Conservation (phyloP, 2,329 filamentous ascomycete genomes). For the Ophiosphaerella herpotricha region DNA sequence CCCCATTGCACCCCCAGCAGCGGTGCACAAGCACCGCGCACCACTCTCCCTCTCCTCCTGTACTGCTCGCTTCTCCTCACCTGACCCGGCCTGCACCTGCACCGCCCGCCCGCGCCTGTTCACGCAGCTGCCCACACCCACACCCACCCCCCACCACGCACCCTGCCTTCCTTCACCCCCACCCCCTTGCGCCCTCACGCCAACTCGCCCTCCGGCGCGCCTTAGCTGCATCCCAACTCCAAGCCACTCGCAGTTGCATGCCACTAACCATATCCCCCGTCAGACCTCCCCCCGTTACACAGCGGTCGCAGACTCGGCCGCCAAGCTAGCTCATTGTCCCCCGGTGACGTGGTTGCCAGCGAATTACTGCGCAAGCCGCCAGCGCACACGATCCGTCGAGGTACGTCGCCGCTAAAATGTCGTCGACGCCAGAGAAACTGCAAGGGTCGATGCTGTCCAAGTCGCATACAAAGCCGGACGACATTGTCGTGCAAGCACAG, state of each 20-base stretch:
- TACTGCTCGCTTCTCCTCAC: no score
- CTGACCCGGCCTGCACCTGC: background rate
- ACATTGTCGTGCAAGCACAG: slow-evolving; percentile 79
- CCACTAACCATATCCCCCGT: slow-evolving; percentile 37
- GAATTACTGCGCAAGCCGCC: slow-evolving; percentile 42
- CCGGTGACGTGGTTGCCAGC: slow-evolving; percentile 49
- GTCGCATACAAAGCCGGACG: slow-evolving; percentile 24
- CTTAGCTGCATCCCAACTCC: slow-evolving; percentile 25
- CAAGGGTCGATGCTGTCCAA: slow-evolving; percentile 52
- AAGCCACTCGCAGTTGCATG: slow-evolving; percentile 28
- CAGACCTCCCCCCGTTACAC: slow-evolving; percentile 38
- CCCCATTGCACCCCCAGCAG: slow-evolving; percentile 9
- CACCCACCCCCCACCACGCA: slow-evolving; percentile 4
- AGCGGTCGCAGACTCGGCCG: slow-evolving; percentile 42
- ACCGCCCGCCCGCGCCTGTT: background rate
- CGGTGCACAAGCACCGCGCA: no score
- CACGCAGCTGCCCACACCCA: background rate
- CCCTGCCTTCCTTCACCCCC: slow-evolving; percentile 16
- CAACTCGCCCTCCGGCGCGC: slow-evolving; percentile 13
- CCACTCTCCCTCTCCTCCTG: no score
- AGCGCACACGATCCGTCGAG: slow-evolving; percentile 54
- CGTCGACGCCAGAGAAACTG: slow-evolving; percentile 88
- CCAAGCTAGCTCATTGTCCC: slow-evolving; percentile 34
- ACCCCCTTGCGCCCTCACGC: slow-evolving; percentile 8
- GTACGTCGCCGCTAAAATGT: slow-evolving; percentile 64